These are phyloP conservation scores for Datura wrightii DNA, from an alignment of 257 asterid genomes.

Conservation along the genomic window DNA sequence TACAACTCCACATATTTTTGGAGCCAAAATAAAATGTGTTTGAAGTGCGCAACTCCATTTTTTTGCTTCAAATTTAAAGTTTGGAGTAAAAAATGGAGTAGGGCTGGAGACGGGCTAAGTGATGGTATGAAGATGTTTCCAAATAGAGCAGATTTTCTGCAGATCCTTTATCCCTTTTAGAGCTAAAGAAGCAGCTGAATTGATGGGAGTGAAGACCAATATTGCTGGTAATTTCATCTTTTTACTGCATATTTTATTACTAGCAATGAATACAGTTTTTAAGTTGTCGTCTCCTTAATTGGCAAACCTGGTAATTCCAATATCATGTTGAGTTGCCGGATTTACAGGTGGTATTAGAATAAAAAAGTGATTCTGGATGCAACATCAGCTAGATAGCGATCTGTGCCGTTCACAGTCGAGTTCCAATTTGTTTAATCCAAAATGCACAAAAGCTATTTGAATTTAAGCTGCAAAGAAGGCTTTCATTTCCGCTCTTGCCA, in stretches of 20 bases:
- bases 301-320: background rate
- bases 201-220: conserved; percentile 27
- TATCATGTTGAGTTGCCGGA: too few species aligned
- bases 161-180: conserved; percentile 41
- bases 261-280: background rate
- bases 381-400: background rate
- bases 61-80: too few species aligned
- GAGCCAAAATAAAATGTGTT: too few species aligned
- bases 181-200: conserved; percentile 33
- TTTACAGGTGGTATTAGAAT: too few species aligned
- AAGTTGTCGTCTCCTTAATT: background rate
- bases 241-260: background rate
- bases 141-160: conserved; percentile 27
- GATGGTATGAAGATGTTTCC: conserved; percentile 20
- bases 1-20: too few species aligned
- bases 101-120: background rate
- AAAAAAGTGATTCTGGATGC: background rate
- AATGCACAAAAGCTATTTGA: too few species aligned
- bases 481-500: too few species aligned
- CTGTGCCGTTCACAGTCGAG: too few species aligned
- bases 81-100: too few species aligned
- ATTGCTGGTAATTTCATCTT: conserved; percentile 15
- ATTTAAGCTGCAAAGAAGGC: too few species aligned
- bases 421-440: too few species aligned
- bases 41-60: too few species aligned